Conservation (phyloP, 192 early-diverging fungal species). For the Coemansia sp. region DNA sequence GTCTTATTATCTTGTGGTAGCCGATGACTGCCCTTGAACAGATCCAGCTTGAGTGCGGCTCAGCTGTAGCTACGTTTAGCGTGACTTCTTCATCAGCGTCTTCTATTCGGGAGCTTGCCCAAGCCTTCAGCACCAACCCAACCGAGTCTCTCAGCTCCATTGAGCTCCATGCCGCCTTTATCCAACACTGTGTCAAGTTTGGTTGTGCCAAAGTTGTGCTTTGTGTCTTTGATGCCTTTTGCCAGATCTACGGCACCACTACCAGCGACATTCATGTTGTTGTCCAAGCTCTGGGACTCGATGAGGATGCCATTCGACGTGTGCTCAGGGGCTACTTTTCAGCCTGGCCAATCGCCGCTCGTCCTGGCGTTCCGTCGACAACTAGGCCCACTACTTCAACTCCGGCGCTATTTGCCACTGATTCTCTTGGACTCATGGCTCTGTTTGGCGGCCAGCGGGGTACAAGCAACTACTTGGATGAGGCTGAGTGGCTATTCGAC, state of each 20-base stretch:
- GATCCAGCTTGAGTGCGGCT: background rate
- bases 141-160: constrained; percentile 1
- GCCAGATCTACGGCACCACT: background rate
- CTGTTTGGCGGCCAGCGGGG: constrained; percentile 95
- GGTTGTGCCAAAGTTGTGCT: background rate
- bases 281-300: constrained; percentile 5
- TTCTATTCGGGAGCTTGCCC: background rate
- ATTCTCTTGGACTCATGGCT: constrained; percentile 64
- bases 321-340: constrained; percentile 32
- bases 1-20: background rate
- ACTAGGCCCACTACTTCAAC: no score
- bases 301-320: constrained; percentile 6
- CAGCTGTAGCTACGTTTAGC: background rate
- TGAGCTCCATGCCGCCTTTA: constrained; percentile 18
- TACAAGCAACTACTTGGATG: constrained; percentile 80
- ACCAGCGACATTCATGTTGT: constrained; percentile 20
- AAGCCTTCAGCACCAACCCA: background rate
- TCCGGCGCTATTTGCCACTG: constrained; percentile 37
- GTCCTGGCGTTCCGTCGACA: no score
- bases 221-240: constrained; percentile 13
- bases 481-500: constrained; percentile 69
- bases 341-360: constrained; percentile 11
- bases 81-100: background rate
- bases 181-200: constrained; percentile 14
- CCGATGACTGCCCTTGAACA: background rate